Base-by-base conservation (phyloP, 768 basidiomycete species). In the Hygrocybe coccinea region DNA sequence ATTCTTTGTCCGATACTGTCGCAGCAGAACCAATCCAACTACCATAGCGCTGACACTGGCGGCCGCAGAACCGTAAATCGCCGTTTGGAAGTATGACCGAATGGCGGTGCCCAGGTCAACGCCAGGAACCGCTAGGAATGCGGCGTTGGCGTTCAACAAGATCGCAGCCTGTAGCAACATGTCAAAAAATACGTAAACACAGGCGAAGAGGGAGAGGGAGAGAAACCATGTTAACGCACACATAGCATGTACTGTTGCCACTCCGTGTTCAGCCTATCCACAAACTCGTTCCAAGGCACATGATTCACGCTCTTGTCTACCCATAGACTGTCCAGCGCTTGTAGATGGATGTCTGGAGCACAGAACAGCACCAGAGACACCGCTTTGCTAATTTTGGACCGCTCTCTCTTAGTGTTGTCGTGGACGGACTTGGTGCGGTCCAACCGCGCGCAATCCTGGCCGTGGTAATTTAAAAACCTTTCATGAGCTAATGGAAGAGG, bases 131-230 rank as follows among this genome's bases (percentile, higher is more conserved):
- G 78, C 73, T 10, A 83, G 68, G 57, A 81, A 78, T 0, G 71
- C 74, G 3, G 83, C 73, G 45, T 81, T 79, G 10, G 75, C 76
- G 19, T 72, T 75, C 24, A 82, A 62, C 1, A 83, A 67, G 1
- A 82, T 76, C 1, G 78, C 74, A 0, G 76, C 73, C 80, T 81
- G 52, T 29, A 3, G 29, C 25, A 50, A 48, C 19, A 45, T 19
- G 45, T 37, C 34, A 15, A 34, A 25, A 15, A 19, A 5, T 47
- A 12, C 15, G 44, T 36, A 49, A 36, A 37, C 35, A 17, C 22
- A 39, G 11, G n/a, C n/a, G n/a, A n/a, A n/a, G n/a, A n/a, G n/a
- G 15, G n/a, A 50, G 15, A 25, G 38, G 45, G 44, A 14, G 1
- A 41, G 6, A 22, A n/a, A n/a, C n/a, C n/a, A n/a, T n/a, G n/a